phyloP scores from a whole-genome alignment of 176 grass and related monocot genomes.

The Cenchrus purpureus region DNA sequence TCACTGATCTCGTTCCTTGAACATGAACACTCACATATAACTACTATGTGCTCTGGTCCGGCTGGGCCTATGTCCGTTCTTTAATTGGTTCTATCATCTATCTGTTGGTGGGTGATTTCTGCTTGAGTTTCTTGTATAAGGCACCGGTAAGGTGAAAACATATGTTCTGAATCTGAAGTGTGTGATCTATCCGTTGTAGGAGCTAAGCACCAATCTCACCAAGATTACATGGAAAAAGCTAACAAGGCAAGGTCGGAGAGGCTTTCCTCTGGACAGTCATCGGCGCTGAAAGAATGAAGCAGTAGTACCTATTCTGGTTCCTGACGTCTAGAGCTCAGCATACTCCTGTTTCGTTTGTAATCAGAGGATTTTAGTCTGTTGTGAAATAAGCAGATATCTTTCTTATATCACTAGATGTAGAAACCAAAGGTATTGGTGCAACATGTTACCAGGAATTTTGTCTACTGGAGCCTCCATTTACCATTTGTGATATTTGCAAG shows the following conservation, averaged over 20 bases:
- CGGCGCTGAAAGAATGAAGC: constrained; percentile 58
- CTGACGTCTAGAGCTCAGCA: background rate
- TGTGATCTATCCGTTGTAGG: constrained; percentile 44
- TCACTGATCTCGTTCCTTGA: background rate
- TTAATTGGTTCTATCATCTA: constrained; percentile 4
- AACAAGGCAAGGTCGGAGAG: constrained; percentile 82
- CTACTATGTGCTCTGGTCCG: background rate
- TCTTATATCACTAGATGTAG: background rate
- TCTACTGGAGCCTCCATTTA: background rate
- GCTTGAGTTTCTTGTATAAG: background rate
- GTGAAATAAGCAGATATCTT: constrained; percentile 10
- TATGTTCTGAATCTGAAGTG: constrained; percentile 1
- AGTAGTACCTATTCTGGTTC: background rate
- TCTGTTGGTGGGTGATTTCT: background rate
- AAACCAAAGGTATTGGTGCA: background rate
- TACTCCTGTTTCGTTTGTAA: constrained; percentile 8
- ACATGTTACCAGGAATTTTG: background rate
- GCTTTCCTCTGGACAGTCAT: constrained; percentile 78
- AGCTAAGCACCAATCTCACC: constrained; percentile 86
- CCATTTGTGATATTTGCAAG: background rate
- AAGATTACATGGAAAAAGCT: constrained; percentile 93
- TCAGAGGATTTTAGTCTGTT: background rate
- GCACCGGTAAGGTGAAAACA: background rate
- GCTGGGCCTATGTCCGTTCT: background rate
- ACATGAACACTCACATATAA: background rate